Base-by-base conservation (phyloP, 106 monocot genomes). In the Vanilla planifolia region DNA sequence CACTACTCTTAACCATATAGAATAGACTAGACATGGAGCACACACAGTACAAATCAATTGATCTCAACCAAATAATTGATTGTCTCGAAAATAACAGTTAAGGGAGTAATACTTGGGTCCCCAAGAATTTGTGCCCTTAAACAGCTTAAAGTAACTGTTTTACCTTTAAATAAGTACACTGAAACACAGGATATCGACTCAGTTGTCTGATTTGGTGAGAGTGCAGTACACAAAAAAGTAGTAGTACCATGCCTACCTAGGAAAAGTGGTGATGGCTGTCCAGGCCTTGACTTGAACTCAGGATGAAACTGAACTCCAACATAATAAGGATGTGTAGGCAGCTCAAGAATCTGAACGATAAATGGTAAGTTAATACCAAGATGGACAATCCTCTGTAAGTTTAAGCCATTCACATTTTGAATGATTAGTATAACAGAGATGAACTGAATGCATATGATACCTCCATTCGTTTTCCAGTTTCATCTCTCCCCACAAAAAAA, bases 221-320 rank as follows among this genome's bases (percentile, higher is more conserved):
- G 3, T n/a, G n/a, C n/a, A n/a, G n/a, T n/a, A n/a, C n/a, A n/a
- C n/a, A n/a, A n/a, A n/a, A n/a, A n/a, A n/a, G n/a, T n/a, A n/a
- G n/a, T n/a, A n/a, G n/a, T 19, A 4, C 19, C 11, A 11, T 23
- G 13, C 5, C 24, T 66, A 81, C 85, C 85, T 64, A 80, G 47
- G 64, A 86, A 86, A 20, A 77, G 70, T 33, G 88, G 64, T 48
- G 88, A 88, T n/a, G 88, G 88, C 55, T 75, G 77, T 48, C 83
- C 88, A 45, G 88, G 88, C 64, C 88, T 67, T 6, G 88, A 88
- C 51, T 88, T 88, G 74, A 88, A 88, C 40, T 88, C 88, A 34
- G 88, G 88, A 71, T 88, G 88, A 74, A 80, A 88, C 48, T 88
- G 88, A 10, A 69, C 83, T 8, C 88, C 88, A 55, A 88, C 57